Conservation (phyloP, 371 early-diverging fungal species). For the Actinomucor elegans region DNA sequence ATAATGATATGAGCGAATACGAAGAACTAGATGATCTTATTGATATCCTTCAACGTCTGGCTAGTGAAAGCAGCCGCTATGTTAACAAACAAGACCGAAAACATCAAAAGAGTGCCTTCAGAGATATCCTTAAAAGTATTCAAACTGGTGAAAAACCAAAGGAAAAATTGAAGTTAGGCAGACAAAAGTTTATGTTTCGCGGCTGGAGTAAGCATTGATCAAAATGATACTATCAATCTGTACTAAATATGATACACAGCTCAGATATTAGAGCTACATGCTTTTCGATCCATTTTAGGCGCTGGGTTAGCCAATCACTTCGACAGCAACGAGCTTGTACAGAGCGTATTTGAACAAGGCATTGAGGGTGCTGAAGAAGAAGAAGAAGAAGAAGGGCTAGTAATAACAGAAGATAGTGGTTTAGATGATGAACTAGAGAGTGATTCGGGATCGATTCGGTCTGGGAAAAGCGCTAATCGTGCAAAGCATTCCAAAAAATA, state of each 20-base stretch:
- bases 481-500: too few species aligned
- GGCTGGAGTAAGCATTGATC: too few species aligned
- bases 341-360: too few species aligned
- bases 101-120: constrained; percentile 65
- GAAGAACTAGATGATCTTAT: constrained; percentile 63
- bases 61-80: constrained; percentile 60
- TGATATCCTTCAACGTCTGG: constrained; percentile 53
- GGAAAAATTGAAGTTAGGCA: constrained; percentile 51
- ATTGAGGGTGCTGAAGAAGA: too few species aligned
- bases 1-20: constrained; percentile 43
- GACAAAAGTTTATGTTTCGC: constrained; percentile 34
- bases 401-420: too few species aligned
- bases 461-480: too few species aligned
- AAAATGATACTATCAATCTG: too few species aligned
- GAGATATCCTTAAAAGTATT: constrained; percentile 71
- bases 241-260: constrained; percentile 34
- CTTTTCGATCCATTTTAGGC: constrained; percentile 32
- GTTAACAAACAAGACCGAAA: constrained; percentile 63
- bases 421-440: too few species aligned
- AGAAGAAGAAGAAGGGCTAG: too few species aligned
- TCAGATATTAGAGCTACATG: constrained; percentile 30
- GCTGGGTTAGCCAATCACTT: constrained; percentile 44
- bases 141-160: constrained; percentile 52
- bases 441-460: too few species aligned
- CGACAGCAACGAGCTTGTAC: too few species aligned